Evolutionary conservation across 139 green algal genomes (phyloP), one percentile per base, ranked within the genome.

Genomic region (Pseudopediastrum boryanum): DNA sequence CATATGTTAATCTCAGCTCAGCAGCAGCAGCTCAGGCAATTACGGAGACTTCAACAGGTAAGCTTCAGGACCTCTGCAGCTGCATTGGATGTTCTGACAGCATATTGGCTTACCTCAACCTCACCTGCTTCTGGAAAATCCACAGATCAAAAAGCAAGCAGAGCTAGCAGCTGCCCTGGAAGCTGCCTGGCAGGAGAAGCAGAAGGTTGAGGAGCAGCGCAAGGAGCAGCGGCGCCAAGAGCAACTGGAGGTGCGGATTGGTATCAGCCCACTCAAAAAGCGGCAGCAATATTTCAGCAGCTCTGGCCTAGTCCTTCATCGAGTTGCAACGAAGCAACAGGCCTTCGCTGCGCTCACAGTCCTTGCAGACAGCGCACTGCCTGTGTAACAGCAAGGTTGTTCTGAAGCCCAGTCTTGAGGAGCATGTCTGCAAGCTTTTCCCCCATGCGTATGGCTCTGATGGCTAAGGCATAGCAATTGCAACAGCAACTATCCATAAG

Each of bases 61-160:
- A n/a, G 68, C 13, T n/a, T 36, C 46, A 16, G 38, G 27, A 21
- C 23, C 4, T 8, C 5, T 35, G 41, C n/a, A 52, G 2, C 4
- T 1, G 65, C 7, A 27, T 16, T 42, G 21, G 8, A 23, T n/a
- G 39, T 65, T 42, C 16, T 74, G 39, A 41, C 19, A 63, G n/a
- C n/a, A 75, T 6, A 51, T 52, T 33, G 8, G 25, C 9, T 31
- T 27, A 31, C 4, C 59, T 25, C 16, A 7, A 36, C 33, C 0
- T 6, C 6, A 44, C 7, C 4, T 42, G 19, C 68, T 27, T 5
- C 25, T 10, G 39, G 31, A 25, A 19, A 38, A 5, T 2, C 9
- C 31, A 31, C 71, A 86, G 82, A 46, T 86, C 3, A 77, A 77
- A 29, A 83, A 73, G 44, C 82, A 86, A n/a, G 66, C 77, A 23